A percentile compares a stretch with the other conserved stretches of the same genome.
phyloP scores from a whole-genome alignment of 495 filamentous ascomycete genomes.

The Aspergillus conjunctus region DNA sequence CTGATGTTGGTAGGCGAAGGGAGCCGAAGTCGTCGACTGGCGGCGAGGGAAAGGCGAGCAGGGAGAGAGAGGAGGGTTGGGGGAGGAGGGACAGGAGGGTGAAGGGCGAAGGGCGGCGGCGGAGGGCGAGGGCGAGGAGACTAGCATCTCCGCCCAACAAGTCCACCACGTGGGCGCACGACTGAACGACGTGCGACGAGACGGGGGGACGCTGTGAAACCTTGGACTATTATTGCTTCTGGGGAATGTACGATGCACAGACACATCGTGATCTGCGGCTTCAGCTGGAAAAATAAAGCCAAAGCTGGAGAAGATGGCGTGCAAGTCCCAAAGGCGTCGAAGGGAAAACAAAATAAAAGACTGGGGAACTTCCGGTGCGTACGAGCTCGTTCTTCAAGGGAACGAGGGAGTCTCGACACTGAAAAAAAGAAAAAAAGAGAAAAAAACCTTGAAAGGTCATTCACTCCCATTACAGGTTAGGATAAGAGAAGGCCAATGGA shows the following conservation, averaged over 20 bases:
- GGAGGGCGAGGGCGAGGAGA: slow-evolving; percentile 52
- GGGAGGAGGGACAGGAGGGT: slow-evolving; percentile 33
- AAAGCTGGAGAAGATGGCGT: slow-evolving; percentile 10
- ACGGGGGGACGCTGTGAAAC: slow-evolving; percentile 40
- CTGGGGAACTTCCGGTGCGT: not conserved
- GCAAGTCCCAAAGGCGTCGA: not conserved
- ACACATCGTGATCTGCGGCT: slow-evolving; percentile 31
- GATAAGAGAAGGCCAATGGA: not conserved
- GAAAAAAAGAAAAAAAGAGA: slow-evolving; percentile 8
- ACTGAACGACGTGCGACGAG: slow-evolving; percentile 40
- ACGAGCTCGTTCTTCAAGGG: slow-evolving; percentile 3
- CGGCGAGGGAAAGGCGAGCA: slow-evolving; percentile 23
- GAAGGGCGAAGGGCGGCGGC: slow-evolving; percentile 40
- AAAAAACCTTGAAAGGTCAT: slow-evolving; percentile 9
- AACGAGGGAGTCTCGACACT: slow-evolving; percentile 7
- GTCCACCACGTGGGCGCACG: slow-evolving; percentile 50
- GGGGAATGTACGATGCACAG: slow-evolving; percentile 22
- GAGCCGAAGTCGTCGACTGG: slow-evolving; percentile 21
- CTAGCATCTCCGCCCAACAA: slow-evolving; percentile 49
- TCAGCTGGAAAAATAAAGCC: slow-evolving; percentile 18
- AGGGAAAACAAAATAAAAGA: slow-evolving; percentile 2
- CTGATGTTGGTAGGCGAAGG: slow-evolving; percentile 19
- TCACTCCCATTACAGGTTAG: not conserved
- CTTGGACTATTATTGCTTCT: slow-evolving; percentile 27
- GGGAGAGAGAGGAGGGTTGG: slow-evolving; percentile 30